Evolutionary conservation across 2,329 filamentous ascomycete species (phyloP).

Genomic region (Claviceps digitariae): DNA sequence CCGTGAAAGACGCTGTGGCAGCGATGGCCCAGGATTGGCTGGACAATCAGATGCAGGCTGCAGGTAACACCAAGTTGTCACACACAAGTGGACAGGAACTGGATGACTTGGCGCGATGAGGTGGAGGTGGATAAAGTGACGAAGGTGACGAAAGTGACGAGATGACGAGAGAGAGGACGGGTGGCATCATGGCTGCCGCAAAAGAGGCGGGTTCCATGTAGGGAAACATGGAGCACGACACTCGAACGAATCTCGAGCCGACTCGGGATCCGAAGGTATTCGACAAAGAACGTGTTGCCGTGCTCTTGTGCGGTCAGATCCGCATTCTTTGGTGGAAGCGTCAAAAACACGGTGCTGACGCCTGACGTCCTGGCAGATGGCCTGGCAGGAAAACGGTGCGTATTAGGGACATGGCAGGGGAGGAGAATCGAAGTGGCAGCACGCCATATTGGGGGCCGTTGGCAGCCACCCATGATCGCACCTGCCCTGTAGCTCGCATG

Average conservation of each 20-base stretch:
- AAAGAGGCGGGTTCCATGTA: not conserved
- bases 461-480: not conserved
- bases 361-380: no score
- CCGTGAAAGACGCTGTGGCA: slow-evolving; percentile 6
- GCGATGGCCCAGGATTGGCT: slow-evolving; percentile 37
- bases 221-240: slow-evolving; percentile 6
- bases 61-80: slow-evolving; percentile 13
- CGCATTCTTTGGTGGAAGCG: not conserved
- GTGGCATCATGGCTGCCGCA: not conserved
- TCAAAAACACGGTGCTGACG: no score
- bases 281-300: not conserved
- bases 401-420: no score
- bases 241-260: not conserved
- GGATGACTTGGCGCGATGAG: slow-evolving; percentile 6
- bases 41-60: slow-evolving; percentile 15
- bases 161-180: no score
- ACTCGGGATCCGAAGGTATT: not conserved
- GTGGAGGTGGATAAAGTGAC: slow-evolving; percentile 10
- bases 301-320: not conserved
- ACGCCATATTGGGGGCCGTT: not conserved
- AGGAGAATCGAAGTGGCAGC: not conserved
- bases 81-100: slow-evolving; percentile 11
- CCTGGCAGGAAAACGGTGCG: no score
- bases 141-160: not conserved
- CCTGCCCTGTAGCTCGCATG: not conserved